Conservation (phyloP, 2,329 filamentous ascomycete genomes). For the Blumeriella jaapii region DNA sequence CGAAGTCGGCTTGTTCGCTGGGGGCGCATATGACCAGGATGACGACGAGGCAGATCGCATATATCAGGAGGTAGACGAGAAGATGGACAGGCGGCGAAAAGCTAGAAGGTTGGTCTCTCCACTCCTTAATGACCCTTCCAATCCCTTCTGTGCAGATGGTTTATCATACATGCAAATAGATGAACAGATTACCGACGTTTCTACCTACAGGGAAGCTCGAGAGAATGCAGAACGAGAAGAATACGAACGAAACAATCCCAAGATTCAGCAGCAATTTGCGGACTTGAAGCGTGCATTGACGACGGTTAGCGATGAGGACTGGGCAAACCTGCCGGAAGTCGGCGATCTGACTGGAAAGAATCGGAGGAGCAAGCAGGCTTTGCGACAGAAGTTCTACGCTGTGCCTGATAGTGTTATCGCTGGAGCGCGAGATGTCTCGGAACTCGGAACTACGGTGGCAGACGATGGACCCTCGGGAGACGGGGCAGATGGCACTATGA, state of each 20-base stretch:
- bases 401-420: conserved; percentile 94
- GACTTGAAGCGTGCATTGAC: conserved; percentile 86
- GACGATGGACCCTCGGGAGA: conserved; percentile 55
- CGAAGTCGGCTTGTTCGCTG: conserved; percentile 89
- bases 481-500: conserved; percentile 73
- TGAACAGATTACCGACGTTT: conserved; percentile 70
- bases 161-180: conserved; percentile 54
- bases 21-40: conserved; percentile 91
- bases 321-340: conserved; percentile 90
- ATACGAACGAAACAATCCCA: conserved; percentile 94
- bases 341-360: conserved; percentile 95
- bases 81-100: conserved; percentile 85
- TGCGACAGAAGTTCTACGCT: conserved; percentile 81
- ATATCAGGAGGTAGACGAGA: conserved; percentile 91
- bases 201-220: conserved; percentile 74
- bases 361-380: conserved; percentile 69
- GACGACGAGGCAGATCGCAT: conserved; percentile 97
- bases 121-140: conserved; percentile 16
- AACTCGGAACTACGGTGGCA: conserved; percentile 79
- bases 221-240: conserved; percentile 86
- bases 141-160: conserved; percentile 39
- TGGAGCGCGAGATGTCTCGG: conserved; percentile 65
- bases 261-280: conserved; percentile 95
- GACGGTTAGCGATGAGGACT: conserved; percentile 86
- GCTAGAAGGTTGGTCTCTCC: conserved; percentile 64